Base-by-base conservation (phyloP, 225 moss, liverwort and hornwort species). In the Bryoerythrophyllum caledonicum region DNA sequence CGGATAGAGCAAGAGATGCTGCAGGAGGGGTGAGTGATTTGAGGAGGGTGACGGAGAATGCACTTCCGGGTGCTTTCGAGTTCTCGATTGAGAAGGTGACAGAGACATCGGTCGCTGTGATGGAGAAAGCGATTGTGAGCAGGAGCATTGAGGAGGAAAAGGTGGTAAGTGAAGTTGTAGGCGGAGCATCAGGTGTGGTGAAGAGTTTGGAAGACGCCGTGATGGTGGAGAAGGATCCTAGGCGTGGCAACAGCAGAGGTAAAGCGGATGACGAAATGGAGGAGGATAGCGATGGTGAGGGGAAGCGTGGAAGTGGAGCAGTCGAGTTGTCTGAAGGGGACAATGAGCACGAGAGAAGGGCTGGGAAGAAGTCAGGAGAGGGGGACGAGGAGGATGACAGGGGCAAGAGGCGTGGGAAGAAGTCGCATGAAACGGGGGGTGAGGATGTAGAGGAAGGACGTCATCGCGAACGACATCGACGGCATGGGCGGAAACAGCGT, bases 391-490 rank as follows among this genome's bases (percentile, higher is more conserved):
- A 76, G 37, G 79, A 84, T 17, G 84, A 76, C 19, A 63, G 41
- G 37, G 82, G 84, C 26, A 79, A 32, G 69, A 74, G 57, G 80
- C 85, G 60, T 55, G 79, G 48, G 81, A 87, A 48, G 81, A 87
- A 87, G 32, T 60, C 75, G 8, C 82, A 78, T 77, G 67, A 86
- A 40, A 80, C 23, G 51, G 82, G 74, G 25, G 87, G 74, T 9
- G 86, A 77, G 15, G 88, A 85, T 27, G 87, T 82, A 32, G 87
- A 85, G 38, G 77, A 75, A 60, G 87, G 88, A 3, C 77, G 71
- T 4, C 82, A 46, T 68, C 82, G 82, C 5, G 84, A 89, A 26
- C 71, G 84, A 15, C 84, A 80, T 52, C 80, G 84, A 37, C 80
- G 86, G 34, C 86, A 86, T 61, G 76, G 53, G 44, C 80, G 62